phyloP scores from a whole-genome alignment of 148 eudicot genomes.

The Vaccinium corymbosum region DNA sequence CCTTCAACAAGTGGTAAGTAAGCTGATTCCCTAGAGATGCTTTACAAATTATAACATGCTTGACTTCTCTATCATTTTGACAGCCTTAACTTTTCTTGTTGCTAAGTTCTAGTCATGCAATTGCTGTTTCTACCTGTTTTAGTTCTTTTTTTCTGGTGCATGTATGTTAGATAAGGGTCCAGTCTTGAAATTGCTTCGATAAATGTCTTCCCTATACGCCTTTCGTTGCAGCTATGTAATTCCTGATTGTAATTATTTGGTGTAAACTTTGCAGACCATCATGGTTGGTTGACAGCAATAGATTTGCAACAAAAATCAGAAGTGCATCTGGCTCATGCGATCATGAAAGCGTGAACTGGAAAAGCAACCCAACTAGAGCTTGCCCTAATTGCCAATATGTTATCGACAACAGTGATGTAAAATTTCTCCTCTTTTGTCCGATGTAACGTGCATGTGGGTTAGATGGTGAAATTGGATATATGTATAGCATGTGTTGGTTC shows the following conservation, averaged over 20 bases:
- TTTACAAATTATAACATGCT: neutral
- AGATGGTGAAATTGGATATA: neutral
- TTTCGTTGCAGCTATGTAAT: neutral
- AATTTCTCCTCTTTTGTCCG: conserved; percentile 19
- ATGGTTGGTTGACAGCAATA: conserved; percentile 87
- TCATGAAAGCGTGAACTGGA: conserved; percentile 54
- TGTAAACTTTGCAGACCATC: conserved; percentile 56
- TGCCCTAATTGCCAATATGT: conserved; percentile 78
- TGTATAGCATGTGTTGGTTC: neutral
- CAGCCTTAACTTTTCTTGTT: neutral
- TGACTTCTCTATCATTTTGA: neutral
- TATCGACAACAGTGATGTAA: conserved; percentile 86
- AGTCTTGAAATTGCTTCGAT: neutral
- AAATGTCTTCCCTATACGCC: neutral
- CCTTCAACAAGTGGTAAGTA: neutral
- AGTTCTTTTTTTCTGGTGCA: neutral
- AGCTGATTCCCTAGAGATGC: neutral
- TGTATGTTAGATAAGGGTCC: neutral
- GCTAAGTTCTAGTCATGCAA: neutral
- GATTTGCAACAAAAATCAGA: conserved; percentile 88
- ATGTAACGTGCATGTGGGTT: neutral
- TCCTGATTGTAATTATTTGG: neutral
- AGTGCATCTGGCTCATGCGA: conserved; percentile 63
- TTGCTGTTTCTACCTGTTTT: neutral
- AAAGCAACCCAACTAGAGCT: conserved; percentile 81